Evolutionary conservation across 108 stramenopile genomes (phyloP), one percentile per base, ranked within the genome.

Genomic region (Nannochloropsis salina): DNA sequence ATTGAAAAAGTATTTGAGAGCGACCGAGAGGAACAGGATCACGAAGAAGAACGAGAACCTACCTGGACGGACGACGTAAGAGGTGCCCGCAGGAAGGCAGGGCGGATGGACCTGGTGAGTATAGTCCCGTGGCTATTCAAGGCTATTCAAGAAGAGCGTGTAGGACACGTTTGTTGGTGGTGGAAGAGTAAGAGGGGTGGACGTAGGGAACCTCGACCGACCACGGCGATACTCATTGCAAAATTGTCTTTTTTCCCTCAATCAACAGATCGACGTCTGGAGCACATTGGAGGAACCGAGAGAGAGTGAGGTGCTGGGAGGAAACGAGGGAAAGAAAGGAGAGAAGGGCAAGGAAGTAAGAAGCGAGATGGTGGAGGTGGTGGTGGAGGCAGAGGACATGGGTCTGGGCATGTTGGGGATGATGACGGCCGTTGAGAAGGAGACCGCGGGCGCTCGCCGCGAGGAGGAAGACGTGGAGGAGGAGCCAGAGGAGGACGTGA

Each of bases 381-480:
- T 15, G 47, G 12, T 51, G 61, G 61, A n/a, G 61, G 61, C 4
- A 0, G 2, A 74, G 61, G 61, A 74, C n/a, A n/a, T 15, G 61
- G n/a, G 15, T n/a, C 20, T 15, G 61, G 61, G 61, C 15, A 74
- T 74, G 61, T n/a, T 74, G 61, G n/a, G 61, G n/a, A 74, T 74
- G 61, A 74, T 74, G 61, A 74, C 61, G 61, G 61, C 61, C 20
- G n/a, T 74, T 15, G 20, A 74, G 61, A n/a, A 74, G 61, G 61
- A 74, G 2, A n/a, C 15, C 61, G 61, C 15, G 2, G 61, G n/a
- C 8, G 61, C 15, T 15, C 3, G n/a, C 20, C 20, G 61, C 4
- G 61, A 74, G n/a, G 61, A 74, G 61, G 61, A 8, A 8, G 61
- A n/a, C 15, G 61, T n/a, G n/a, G 61, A 74, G n/a, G 61, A 74